Evolutionary conservation across 352 stramenopile genomes (phyloP).

Genomic region (Globisporangium emineosum): DNA sequence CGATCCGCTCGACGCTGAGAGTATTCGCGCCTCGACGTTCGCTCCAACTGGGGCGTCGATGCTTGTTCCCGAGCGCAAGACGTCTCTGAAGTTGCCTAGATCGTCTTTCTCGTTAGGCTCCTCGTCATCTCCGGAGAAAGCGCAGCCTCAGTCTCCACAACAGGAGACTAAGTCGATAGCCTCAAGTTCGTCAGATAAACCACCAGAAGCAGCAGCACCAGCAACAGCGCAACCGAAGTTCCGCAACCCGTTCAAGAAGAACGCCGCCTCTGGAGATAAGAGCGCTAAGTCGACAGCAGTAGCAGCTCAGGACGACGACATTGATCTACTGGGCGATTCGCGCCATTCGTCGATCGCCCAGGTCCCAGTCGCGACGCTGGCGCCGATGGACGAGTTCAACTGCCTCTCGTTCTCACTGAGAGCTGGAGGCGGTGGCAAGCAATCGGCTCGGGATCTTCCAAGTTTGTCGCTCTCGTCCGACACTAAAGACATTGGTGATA

Average conservation of each 20-base stretch:
- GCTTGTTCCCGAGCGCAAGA: conserved; percentile 3
- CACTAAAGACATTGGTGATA: background rate
- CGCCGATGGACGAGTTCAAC: conserved; percentile 7
- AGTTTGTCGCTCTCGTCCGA: conserved; percentile 9
- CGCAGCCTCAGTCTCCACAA: conserved; percentile 7
- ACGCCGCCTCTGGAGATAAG: background rate
- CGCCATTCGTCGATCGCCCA: background rate
- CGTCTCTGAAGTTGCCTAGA: conserved; percentile 1
- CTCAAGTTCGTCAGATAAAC: conserved; percentile 8
- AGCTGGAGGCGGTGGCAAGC: background rate
- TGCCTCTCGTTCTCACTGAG: conserved; percentile 16
- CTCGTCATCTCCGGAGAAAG: background rate
- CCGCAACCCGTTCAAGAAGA: conserved; percentile 17
- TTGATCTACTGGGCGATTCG: background rate
- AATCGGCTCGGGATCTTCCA: conserved; percentile 2
- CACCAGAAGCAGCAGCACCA: background rate
- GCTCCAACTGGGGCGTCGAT: background rate
- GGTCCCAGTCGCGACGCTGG: background rate
- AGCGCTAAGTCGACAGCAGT: background rate
- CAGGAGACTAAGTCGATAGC: background rate
- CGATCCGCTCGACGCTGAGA: conserved; percentile 12
- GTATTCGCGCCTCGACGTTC: conserved; percentile 6
- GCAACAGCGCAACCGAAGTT: conserved; percentile 9
- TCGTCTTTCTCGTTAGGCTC: too few species aligned
- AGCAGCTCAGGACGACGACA: background rate